Conservation (phyloP, 768 basidiomycete genomes). For the Leucocoprinus sp. region DNA sequence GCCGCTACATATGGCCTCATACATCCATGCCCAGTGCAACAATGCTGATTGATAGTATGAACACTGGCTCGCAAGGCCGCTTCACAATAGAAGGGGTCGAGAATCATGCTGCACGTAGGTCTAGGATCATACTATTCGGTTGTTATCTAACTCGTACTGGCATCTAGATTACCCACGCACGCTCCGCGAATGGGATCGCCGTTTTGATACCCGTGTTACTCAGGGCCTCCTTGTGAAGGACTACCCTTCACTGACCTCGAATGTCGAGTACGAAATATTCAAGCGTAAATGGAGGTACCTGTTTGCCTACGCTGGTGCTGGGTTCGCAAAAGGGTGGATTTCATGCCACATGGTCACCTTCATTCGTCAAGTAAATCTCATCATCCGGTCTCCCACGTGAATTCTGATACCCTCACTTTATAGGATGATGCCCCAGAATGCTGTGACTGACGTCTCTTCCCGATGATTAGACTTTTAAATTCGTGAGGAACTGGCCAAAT, state of each 20-base stretch:
- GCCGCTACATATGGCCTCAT: too few species aligned
- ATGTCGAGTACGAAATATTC: constrained; percentile 48
- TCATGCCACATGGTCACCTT: constrained; percentile 79
- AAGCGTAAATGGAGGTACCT: constrained; percentile 84
- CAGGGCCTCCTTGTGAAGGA: constrained; percentile 50
- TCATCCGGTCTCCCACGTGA: neutral
- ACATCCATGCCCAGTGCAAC: too few species aligned
- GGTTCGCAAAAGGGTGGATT: constrained; percentile 77
- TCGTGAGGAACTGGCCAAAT: too few species aligned
- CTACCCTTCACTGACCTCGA: constrained; percentile 52
- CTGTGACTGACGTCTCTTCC: too few species aligned
- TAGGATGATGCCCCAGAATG: constrained; percentile 43
- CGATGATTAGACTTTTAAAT: too few species aligned
- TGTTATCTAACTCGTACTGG: neutral
- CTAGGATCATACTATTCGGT: constrained; percentile 2
- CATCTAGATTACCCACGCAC: constrained; percentile 72
- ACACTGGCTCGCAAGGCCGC: too few species aligned
- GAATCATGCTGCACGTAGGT: constrained; percentile 73
- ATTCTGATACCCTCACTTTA: neutral
- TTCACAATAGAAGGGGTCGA: constrained; percentile 81
- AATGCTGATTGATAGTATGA: too few species aligned
- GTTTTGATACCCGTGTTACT: constrained; percentile 45
- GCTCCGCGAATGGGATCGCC: too few species aligned
- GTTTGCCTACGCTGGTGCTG: constrained; percentile 77
- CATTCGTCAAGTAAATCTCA: constrained; percentile 46